phyloP scores from a whole-genome alignment of 2,329 filamentous ascomycete species.

The Stachybotrys chartarum region DNA sequence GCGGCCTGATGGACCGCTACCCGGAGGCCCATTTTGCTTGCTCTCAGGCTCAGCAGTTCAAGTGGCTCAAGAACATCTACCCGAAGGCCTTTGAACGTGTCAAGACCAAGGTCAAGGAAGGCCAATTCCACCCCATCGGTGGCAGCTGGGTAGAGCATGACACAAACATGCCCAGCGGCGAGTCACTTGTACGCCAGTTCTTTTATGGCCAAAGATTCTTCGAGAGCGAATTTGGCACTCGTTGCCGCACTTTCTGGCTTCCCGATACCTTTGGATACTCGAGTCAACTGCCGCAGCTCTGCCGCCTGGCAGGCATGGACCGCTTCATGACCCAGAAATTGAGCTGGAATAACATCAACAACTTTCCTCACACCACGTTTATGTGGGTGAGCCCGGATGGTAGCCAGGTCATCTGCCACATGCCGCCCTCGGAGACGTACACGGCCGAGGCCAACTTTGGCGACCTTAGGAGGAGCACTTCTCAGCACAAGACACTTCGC shows the following conservation, averaged over 20 bases:
- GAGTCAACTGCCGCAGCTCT: constrained; percentile 87
- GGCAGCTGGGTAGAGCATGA: constrained; percentile 99
- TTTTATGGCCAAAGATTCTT: constrained; percentile 94
- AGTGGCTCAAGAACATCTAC: constrained; percentile 90
- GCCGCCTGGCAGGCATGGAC: constrained; percentile 88
- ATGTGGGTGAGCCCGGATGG: constrained; percentile 97
- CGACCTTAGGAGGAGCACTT: constrained; percentile 82
- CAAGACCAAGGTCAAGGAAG: constrained; percentile 82
- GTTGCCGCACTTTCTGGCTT: constrained; percentile 91
- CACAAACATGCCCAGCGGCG: constrained; percentile 93
- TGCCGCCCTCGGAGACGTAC: constrained; percentile 94
- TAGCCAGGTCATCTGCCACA: constrained; percentile 94
- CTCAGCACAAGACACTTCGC: constrained; percentile 92
- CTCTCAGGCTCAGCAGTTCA: constrained; percentile 95
- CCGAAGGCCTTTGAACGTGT: constrained; percentile 85
- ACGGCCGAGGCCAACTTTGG: constrained; percentile 92
- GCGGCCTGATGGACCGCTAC: constrained; percentile 89
- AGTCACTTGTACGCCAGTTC: constrained; percentile 90
- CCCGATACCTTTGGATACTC: constrained; percentile 98
- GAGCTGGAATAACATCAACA: constrained; percentile 99
- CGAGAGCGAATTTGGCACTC: constrained; percentile 82
- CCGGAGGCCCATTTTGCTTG: constrained; percentile 88
- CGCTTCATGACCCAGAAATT: constrained; percentile 97
- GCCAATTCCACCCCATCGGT: constrained; percentile 88
- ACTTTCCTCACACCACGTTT: constrained; percentile 97